These are phyloP conservation scores for Fusarium ramigenum DNA, from an alignment of 2,329 filamentous ascomycete species.

Conservation along the genomic window DNA sequence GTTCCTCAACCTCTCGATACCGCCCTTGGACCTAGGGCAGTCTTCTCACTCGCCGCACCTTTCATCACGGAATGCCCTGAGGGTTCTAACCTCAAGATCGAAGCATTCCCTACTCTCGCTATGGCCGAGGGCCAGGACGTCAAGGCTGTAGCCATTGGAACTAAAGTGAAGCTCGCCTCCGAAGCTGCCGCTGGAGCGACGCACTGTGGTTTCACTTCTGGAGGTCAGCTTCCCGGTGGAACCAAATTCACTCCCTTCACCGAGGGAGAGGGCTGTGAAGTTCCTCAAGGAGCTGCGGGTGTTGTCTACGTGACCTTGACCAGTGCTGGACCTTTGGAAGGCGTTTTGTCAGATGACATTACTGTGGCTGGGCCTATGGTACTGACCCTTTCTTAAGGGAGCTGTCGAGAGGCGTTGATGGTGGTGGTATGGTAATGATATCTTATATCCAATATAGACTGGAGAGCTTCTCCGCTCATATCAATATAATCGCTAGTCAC, in stretches of 20 bases:
- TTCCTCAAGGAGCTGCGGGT: conserved; percentile 70
- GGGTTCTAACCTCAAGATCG: conserved; percentile 68
- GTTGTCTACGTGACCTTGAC: conserved; percentile 75
- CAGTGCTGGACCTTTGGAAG: conserved; percentile 59
- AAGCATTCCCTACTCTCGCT: conserved; percentile 67
- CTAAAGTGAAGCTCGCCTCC: conserved; percentile 55
- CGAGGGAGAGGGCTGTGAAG: conserved; percentile 61
- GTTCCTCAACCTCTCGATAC: conserved; percentile 77
- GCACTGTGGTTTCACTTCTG: conserved; percentile 75
- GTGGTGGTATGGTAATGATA: conserved; percentile 16
- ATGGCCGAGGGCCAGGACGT: conserved; percentile 58
- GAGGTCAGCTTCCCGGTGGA: conserved; percentile 63
- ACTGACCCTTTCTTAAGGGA: conserved; percentile 55
- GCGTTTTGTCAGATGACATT: conserved; percentile 67
- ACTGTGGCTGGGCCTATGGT: conserved; percentile 73
- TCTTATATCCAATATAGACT: conserved; percentile 12
- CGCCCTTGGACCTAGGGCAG: conserved; percentile 71
- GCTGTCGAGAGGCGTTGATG: background rate
- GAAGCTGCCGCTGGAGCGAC: conserved; percentile 60
- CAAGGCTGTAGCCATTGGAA: conserved; percentile 48
- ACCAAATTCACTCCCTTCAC: conserved; percentile 68
- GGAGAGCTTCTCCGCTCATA: conserved; percentile 12
- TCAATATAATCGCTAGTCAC: conserved; percentile 25
- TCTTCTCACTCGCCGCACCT: conserved; percentile 77
- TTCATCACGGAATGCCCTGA: conserved; percentile 78